These are phyloP conservation scores for Exophiala sp. DNA, from an alignment of 2,329 filamentous ascomycete species.

Conservation along the genomic window DNA sequence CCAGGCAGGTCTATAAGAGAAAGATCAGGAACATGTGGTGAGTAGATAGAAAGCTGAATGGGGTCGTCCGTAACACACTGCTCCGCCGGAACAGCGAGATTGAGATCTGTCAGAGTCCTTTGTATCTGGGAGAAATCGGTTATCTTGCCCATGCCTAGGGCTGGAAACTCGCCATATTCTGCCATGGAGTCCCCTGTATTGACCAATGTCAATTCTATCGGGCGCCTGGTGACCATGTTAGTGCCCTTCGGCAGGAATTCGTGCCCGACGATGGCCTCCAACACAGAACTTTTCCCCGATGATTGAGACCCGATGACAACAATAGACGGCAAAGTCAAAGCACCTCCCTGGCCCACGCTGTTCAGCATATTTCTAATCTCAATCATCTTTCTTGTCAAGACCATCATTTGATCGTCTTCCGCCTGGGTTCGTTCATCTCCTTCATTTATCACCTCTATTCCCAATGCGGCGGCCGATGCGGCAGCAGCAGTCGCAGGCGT, in stretches of 20 bases:
- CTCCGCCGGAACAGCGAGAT: constrained; percentile 80
- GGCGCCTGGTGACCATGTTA: constrained; percentile 95
- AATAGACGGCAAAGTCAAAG: constrained; percentile 85
- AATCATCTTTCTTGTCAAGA: constrained; percentile 98
- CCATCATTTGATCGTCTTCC: constrained; percentile 98
- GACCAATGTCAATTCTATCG: constrained; percentile 91
- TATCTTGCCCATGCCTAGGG: constrained; percentile 80
- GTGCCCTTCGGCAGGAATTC: constrained; percentile 96
- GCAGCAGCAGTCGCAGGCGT: constrained; percentile 60
- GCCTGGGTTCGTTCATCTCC: constrained; percentile 58
- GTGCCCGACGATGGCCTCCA: constrained; percentile 95
- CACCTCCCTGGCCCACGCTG: constrained; percentile 83
- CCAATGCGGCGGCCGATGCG: constrained; percentile 71
- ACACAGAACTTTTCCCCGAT: constrained; percentile 92
- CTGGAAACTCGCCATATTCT: constrained; percentile 95
- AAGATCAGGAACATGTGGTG: constrained; percentile 87
- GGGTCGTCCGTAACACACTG: constrained; percentile 96
- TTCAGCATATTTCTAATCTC: constrained; percentile 91
- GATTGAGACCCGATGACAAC: constrained; percentile 99
- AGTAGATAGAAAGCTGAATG: constrained; percentile 92
- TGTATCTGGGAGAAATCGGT: constrained; percentile 90
- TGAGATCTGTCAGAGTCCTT: constrained; percentile 87
- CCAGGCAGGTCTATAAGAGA: constrained; percentile 94
- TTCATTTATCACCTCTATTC: constrained; percentile 61
- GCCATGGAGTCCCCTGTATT: constrained; percentile 82